Evolutionary conservation across 495 filamentous ascomycete genomes (phyloP).

Genomic region (Hyaloscypha variabilis): DNA sequence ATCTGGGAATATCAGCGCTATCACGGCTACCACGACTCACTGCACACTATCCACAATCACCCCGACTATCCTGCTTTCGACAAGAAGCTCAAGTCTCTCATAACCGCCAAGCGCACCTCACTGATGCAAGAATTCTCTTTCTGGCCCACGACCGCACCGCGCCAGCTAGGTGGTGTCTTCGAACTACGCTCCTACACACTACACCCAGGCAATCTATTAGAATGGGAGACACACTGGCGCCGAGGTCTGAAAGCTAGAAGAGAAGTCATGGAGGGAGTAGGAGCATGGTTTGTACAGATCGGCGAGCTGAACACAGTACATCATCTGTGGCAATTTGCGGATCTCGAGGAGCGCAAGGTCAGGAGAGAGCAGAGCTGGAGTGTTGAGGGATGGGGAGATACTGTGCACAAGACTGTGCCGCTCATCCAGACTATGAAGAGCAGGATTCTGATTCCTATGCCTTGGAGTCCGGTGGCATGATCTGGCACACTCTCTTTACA

Average conservation of each 20-base stretch:
- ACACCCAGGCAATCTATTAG: conserved; percentile 90
- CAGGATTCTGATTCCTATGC: conserved; percentile 89
- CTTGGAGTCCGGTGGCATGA: conserved; percentile 89
- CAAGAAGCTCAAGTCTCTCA: conserved; percentile 74
- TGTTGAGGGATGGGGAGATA: conserved; percentile 95
- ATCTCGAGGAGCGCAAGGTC: conserved; percentile 90
- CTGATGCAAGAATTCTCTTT: conserved; percentile 99
- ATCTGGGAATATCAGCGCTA: conserved; percentile 99
- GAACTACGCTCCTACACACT: conserved; percentile 97
- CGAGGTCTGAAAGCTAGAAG: conserved; percentile 83
- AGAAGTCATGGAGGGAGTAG: conserved; percentile 98
- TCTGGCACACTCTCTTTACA: background rate
- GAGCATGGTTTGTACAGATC: conserved; percentile 98
- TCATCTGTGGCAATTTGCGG: conserved; percentile 97
- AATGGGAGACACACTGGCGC: conserved; percentile 99
- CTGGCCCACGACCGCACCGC: conserved; percentile 94
- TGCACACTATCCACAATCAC: conserved; percentile 78
- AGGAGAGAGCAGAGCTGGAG: conserved; percentile 94
- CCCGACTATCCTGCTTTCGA: conserved; percentile 84
- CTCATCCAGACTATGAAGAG: conserved; percentile 97
- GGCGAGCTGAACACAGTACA: conserved; percentile 97
- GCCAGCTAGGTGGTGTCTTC: conserved; percentile 88
- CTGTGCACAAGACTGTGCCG: conserved; percentile 97
- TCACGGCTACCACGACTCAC: conserved; percentile 89
- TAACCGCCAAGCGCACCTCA: conserved; percentile 81